Evolutionary conservation across 768 basidiomycete genomes (phyloP).

Genomic region (Amanita pseudoporphyria): DNA sequence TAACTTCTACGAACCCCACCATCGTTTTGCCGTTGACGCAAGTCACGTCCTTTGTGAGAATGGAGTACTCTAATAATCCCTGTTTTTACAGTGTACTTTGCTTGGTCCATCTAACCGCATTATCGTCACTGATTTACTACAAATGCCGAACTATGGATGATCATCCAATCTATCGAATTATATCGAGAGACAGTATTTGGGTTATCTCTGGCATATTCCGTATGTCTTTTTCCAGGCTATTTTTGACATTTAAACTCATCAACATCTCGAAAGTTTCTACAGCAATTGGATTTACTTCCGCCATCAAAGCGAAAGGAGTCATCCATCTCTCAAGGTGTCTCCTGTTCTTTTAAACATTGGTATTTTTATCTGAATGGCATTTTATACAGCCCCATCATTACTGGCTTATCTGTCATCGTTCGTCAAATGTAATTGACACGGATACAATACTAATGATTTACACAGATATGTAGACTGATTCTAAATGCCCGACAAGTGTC

Average conservation of each 20-base stretch:
- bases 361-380: no score
- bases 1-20: not conserved
- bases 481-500: not conserved
- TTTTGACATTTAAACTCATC: not conserved
- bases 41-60: not conserved
- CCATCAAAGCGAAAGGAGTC: not conserved
- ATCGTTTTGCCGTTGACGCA: not conserved
- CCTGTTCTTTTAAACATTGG: not conserved
- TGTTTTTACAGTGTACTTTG: not conserved
- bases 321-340: not conserved
- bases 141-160: not conserved
- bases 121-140: not conserved
- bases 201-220: not conserved
- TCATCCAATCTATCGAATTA: not conserved
- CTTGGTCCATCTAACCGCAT: not conserved
- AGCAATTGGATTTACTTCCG: not conserved
- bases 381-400: not conserved
- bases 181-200: not conserved
- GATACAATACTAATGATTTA: not conserved
- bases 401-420: not conserved
- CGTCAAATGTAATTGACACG: not conserved
- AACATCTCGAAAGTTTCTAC: not conserved
- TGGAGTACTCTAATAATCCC: not conserved
- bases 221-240: not conserved
- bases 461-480: not conserved